Base-by-base conservation (phyloP, 2,329 filamentous ascomycete species). In the Sclerotinia nivalis region DNA sequence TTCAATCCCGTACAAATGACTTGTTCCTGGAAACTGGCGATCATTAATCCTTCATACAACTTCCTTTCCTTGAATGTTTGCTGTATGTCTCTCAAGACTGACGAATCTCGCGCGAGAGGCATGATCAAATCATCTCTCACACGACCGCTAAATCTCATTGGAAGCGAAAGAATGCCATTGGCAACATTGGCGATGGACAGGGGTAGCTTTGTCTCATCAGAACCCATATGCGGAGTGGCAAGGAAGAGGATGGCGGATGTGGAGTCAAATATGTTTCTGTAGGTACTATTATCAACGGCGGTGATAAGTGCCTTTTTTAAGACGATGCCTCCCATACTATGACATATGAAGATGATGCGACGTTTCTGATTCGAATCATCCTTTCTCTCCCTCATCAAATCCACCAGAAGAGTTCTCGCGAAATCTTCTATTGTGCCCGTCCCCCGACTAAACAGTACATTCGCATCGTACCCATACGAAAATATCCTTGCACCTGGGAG, bases 201-300 rank as follows among this genome's bases (percentile, higher is more conserved):
- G 5, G 69, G 20, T n/a, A 72, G 18, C 7, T 71, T 59, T 7
- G 73, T 71, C 34, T 56, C 31, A 4, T 80, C 73, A 1, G 79
- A 78, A 0, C 79, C 80, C 18, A 77, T 69, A 61, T 83, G 81
- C 15, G 81, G 81, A 1, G 80, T 82, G 0, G 76, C 80, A 0
- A 83, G 72, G 52, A 83, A 83, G 37, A 82, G 73, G 0, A 82
- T 78, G 0, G 77, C 73, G 2, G 66, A 68, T 5, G 81, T 71
- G 2, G 77, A 71, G 0, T 72, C 50, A 5, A 74, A 74, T 2
- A 80, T 43, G 0, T 71, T 31, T 2, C 67, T 20, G 62, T 76
- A 81, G 1, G 72, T 71, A 0, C 49, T n/a, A 0, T 72, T 61
- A 13, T 69, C 9, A 9, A 34, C 0, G 1, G 71, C 68, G 20